Percentiles rank a stretch among this genome's conserved stretches.
These are phyloP conservation scores for Musa acuminata DNA, from an alignment of 176 grass and related monocot genomes.

Conservation along the genomic window DNA sequence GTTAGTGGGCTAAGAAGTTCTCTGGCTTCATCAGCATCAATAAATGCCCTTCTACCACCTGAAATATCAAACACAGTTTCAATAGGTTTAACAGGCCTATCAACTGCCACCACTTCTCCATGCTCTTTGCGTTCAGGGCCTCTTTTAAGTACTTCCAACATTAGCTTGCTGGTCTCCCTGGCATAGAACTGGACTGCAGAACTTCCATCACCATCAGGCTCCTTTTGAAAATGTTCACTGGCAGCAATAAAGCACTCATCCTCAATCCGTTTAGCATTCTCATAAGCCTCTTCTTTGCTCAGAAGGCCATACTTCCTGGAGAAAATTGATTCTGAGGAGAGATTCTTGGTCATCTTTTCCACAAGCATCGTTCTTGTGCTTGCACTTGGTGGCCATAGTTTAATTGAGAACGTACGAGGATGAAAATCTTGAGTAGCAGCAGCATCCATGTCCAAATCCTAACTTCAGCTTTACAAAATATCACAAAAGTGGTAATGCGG, in stretches of 20 bases:
- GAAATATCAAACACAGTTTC: conserved; percentile 69
- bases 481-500: neutral
- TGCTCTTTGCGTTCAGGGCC: conserved; percentile 35
- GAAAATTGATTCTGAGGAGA: conserved; percentile 56
- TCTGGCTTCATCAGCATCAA: conserved; percentile 69
- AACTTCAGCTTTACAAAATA: neutral
- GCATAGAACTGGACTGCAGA: conserved; percentile 79
- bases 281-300: conserved; percentile 54
- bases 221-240: conserved; percentile 53
- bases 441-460: neutral
- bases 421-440: conserved; percentile 22
- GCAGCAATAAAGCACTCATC: conserved; percentile 44
- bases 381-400: conserved; percentile 79
- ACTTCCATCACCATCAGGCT: conserved; percentile 89
- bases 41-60: conserved; percentile 49
- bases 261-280: conserved; percentile 60
- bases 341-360: conserved; percentile 73
- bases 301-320: conserved; percentile 62
- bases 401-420: conserved; percentile 63
- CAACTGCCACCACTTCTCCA: conserved; percentile 22
- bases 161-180: conserved; percentile 68
- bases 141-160: conserved; percentile 69
- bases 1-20: conserved; percentile 53
- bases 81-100: conserved; percentile 5
- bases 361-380: conserved; percentile 55